phyloP scores from a whole-genome alignment of 2,329 filamentous ascomycete genomes.

The Pseudogymnoascus sp. region DNA sequence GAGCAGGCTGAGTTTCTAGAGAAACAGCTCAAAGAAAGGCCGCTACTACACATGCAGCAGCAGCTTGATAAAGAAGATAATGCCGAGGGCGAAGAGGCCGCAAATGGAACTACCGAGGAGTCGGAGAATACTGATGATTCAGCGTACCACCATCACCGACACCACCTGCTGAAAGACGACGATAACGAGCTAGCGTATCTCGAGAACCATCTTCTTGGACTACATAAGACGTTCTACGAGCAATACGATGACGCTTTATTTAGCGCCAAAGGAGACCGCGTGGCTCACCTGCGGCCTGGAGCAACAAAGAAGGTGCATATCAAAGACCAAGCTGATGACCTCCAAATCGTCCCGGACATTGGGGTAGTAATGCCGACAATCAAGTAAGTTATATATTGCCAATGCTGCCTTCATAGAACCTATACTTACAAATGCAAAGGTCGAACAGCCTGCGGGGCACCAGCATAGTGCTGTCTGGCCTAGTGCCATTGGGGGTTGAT shows the following conservation, averaged over 20 bases:
- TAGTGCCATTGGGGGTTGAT: slow-evolving; percentile 74
- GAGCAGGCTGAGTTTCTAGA: slow-evolving; percentile 83
- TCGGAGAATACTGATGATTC: slow-evolving; percentile 30
- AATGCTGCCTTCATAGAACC: not conserved
- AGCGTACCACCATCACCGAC: slow-evolving; percentile 36
- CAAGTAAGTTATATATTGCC: slow-evolving; percentile 41
- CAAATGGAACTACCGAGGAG: slow-evolving; percentile 24
- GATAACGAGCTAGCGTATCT: slow-evolving; percentile 75
- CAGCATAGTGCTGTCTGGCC: slow-evolving; percentile 79
- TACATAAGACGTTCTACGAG: slow-evolving; percentile 76
- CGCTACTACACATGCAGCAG: slow-evolving; percentile 85
- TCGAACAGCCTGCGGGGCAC: slow-evolving; percentile 63
- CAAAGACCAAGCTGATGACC: slow-evolving; percentile 34
- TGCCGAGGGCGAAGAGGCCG: slow-evolving; percentile 35
- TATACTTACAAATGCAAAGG: slow-evolving; percentile 20
- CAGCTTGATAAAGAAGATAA: slow-evolving; percentile 80
- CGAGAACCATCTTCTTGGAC: slow-evolving; percentile 61
- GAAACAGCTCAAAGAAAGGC: slow-evolving; percentile 81
- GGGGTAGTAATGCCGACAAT: slow-evolving; percentile 75
- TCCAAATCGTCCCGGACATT: slow-evolving; percentile 69
- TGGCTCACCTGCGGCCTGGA: slow-evolving; percentile 30
- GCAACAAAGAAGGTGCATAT: slow-evolving; percentile 35
- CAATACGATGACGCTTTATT: slow-evolving; percentile 57
- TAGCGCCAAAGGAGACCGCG: slow-evolving; percentile 30
- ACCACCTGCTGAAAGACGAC: slow-evolving; percentile 79